Base-by-base conservation (phyloP, 768 basidiomycete genomes). In the Tricholoma matsutake region DNA sequence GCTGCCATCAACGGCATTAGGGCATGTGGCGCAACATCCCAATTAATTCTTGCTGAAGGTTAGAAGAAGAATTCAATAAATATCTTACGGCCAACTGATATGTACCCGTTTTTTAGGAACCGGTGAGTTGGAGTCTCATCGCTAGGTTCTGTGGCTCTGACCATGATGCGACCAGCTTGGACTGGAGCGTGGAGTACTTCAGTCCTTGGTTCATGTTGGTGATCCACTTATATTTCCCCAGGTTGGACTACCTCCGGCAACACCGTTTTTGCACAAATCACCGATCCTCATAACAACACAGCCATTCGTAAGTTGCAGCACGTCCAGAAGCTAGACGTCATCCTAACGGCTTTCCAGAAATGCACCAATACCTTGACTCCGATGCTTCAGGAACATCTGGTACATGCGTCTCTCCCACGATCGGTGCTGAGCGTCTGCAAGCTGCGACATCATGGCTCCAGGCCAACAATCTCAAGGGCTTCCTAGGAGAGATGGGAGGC, bases 301-400 rank as follows among this genome's bases (percentile, higher is more conserved):
- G 85, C 84, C 34, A 83, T 86, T 63, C 71, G 83, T 85, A 63
- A 56, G 77, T 66, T 32, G n/a, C 20, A 10, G 41, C 64, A 51
- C 18, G 53, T 25, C 43, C 35, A 29, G 22, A n/a, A 35, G 43
- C 34, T 56, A 56, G 45, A 5, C 35, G 14, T 60, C 11, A 18
- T 47, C 18, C 25, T 51, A 9, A 54, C 14, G 13, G 1, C 28
- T 53, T 57, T n/a, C 3, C 66, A 82, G 84, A 88, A 68, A 86
- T 87, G 83, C 86, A 88, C 70, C 85, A 87, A 69, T 88, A 88
- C 75, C 85, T 88, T 64, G 86, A 87, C 71, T 81, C 79, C 35
- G 86, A 88, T 66, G 80, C 83, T 63, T 86, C 84, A 18, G 84
- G 84, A 55, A 86, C 85, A 7, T 78, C 70, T 52, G 67, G 67